Evolutionary conservation across 352 stramenopile species (phyloP).

Genomic region (Pythium aphanidermatum): DNA sequence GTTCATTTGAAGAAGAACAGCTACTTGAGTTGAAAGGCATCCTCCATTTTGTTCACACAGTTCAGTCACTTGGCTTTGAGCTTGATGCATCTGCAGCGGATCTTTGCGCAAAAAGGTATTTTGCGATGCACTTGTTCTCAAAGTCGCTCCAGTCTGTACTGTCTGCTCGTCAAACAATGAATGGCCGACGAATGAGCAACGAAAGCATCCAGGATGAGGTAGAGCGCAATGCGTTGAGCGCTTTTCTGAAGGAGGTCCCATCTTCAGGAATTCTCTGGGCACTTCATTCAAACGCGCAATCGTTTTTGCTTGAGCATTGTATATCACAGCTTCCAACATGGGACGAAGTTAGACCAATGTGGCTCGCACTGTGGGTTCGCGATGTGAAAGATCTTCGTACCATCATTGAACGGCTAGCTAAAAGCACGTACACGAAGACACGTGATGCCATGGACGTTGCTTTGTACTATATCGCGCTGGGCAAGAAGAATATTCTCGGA

Average conservation of each 20-base stretch:
- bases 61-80: constrained; percentile 75
- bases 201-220: constrained; percentile 12
- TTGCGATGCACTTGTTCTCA: constrained; percentile 61
- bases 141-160: constrained; percentile 49
- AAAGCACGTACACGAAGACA: constrained; percentile 52
- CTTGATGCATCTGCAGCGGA: constrained; percentile 71
- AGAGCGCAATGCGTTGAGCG: constrained; percentile 4
- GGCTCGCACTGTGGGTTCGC: constrained; percentile 77
- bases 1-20: constrained; percentile 56
- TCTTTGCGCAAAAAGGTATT: constrained; percentile 68
- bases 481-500: constrained; percentile 72
- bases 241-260: constrained; percentile 41
- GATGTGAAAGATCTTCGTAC: constrained; percentile 59
- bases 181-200: constrained; percentile 14
- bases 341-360: constrained; percentile 57
- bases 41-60: constrained; percentile 51
- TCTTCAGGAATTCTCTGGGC: constrained; percentile 75
- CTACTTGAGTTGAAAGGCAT: constrained; percentile 69
- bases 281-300: constrained; percentile 76
- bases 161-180: constrained; percentile 10
- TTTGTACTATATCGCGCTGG: constrained; percentile 68
- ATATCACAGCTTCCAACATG: constrained; percentile 53
- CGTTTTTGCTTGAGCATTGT: constrained; percentile 68
- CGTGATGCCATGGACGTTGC: constrained; percentile 74
- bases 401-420: constrained; percentile 64